Base-by-base conservation (phyloP, 768 basidiomycete genomes). In the Dendrothele bispora region DNA sequence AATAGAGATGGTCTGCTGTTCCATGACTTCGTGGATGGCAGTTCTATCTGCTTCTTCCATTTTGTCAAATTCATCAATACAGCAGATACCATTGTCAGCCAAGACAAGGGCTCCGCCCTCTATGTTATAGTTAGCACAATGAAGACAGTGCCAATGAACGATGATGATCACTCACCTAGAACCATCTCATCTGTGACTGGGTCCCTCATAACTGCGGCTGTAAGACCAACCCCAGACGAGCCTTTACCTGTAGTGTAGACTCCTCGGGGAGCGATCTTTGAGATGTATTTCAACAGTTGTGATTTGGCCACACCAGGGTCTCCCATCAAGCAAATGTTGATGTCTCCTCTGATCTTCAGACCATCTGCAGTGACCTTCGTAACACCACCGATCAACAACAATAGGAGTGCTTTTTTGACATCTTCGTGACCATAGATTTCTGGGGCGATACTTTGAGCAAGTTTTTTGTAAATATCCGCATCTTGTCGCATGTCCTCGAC, bases 171-270 rank as follows among this genome's bases (percentile, higher is more conserved):
- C 90, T 46, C 60, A 94, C 95, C 95, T 39, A 98, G 75, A 29
- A 99, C 97, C 91, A 99, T 98, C 69, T 99, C 97, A 62, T 98
- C 97, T 4, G 97, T 98, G 18, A 98, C 97, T 3, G 97, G 97
- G 62, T 99, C 97, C 37, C 95, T 81, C 94, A 99, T 98, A 43
- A 99, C 97, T 17, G 97, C 97, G 10, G 97, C 97, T 1, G 97
- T 99, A 38, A 99, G 76, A 81, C 97, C 97, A 40, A 99, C 97
- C 17, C 97, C 97, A 1, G 95, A 98, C 4, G 95, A 98, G 55
- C 97, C 97, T 65, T 95, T 92, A 51, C 97, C 97, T 5, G 97
- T 99, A 10, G 97, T 99, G 63, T 99, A 98, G 20, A 99, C 86
- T 18, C 97, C 97, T 57, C 97, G 80, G 21, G 97, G 97, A 2